These are phyloP conservation scores for Eucalyptus cloeziana DNA, from an alignment of 345 rosid genomes.

Conservation along the genomic window DNA sequence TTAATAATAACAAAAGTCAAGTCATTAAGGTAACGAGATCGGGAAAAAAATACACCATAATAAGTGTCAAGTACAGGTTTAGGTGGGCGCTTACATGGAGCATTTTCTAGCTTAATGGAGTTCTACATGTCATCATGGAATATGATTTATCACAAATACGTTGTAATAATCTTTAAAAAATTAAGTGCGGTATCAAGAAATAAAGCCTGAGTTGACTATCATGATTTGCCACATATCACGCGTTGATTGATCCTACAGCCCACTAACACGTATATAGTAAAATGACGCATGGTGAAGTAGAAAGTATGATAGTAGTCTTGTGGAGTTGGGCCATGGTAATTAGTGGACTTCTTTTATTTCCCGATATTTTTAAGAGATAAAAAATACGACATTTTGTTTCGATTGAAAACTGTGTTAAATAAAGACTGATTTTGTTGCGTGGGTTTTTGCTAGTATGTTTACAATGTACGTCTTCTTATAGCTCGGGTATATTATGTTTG, in stretches of 20 bases:
- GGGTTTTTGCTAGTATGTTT: background rate
- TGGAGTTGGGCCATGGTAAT: background rate
- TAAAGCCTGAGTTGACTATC: too few relatives aligned
- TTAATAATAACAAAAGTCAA: background rate
- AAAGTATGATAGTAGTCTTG: background rate
- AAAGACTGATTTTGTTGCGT: background rate
- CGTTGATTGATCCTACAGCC: too few relatives aligned
- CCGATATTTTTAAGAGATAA: rapidly evolving
- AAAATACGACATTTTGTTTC: background rate
- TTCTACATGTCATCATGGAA: background rate
- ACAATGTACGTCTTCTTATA: background rate
- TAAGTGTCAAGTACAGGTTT: background rate
- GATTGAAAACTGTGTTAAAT: background rate
- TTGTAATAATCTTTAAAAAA: too few relatives aligned
- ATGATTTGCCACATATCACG: rapidly evolving
- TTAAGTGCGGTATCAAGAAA: too few relatives aligned
- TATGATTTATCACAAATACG: background rate
- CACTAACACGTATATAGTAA: too few relatives aligned
- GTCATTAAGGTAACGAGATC: background rate
- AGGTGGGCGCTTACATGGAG: background rate
- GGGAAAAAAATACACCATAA: background rate
- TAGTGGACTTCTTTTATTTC: background rate
- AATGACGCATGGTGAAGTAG: too few relatives aligned
- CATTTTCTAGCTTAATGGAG: background rate
- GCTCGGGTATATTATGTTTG: background rate